Evolutionary conservation across 768 basidiomycete species (phyloP).

Genomic region (Mycena indigotica): DNA sequence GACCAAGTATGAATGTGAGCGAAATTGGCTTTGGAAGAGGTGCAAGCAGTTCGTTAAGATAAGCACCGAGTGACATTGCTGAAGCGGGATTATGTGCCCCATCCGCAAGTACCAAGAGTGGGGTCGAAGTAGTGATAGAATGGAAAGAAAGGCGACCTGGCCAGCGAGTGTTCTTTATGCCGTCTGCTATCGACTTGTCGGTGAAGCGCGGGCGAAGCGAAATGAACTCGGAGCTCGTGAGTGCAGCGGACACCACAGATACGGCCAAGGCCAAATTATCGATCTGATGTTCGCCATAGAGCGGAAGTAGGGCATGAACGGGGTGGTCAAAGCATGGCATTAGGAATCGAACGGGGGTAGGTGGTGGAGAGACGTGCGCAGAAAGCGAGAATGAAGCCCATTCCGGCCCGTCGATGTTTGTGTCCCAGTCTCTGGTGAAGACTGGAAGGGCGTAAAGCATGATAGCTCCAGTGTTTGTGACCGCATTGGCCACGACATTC

Average conservation of each 20-base stretch:
- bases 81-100: slow-evolving; percentile 94
- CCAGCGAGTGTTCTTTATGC: slow-evolving; percentile 70
- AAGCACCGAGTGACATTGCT: slow-evolving; percentile 63
- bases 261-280: slow-evolving; percentile 79
- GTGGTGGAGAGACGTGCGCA: slow-evolving; percentile 36
- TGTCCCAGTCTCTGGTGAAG: slow-evolving; percentile 35
- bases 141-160: slow-evolving; percentile 83
- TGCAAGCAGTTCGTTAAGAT: slow-evolving; percentile 40
- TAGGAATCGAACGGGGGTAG: slow-evolving; percentile 45
- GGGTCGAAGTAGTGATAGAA: slow-evolving; percentile 28
- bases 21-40: slow-evolving; percentile 31
- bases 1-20: slow-evolving; percentile 73
- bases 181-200: slow-evolving; percentile 49
- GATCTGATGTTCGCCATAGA: slow-evolving; percentile 83
- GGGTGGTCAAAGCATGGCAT: slow-evolving; percentile 47
- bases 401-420: slow-evolving; percentile 35
- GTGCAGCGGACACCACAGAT: slow-evolving; percentile 59
- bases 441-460: slow-evolving; percentile 43
- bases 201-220: slow-evolving; percentile 44
- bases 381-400: slow-evolving; percentile 35
- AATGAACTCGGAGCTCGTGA: slow-evolving; percentile 41
- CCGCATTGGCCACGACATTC: slow-evolving; percentile 43
- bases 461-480: slow-evolving; percentile 45
- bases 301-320: slow-evolving; percentile 56
- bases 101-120: slow-evolving; percentile 68